Percentiles rank a stretch among this genome's conserved stretches.
phyloP scores from a whole-genome alignment of 2,329 filamentous ascomycete genomes.

The Penicillium polonicum region DNA sequence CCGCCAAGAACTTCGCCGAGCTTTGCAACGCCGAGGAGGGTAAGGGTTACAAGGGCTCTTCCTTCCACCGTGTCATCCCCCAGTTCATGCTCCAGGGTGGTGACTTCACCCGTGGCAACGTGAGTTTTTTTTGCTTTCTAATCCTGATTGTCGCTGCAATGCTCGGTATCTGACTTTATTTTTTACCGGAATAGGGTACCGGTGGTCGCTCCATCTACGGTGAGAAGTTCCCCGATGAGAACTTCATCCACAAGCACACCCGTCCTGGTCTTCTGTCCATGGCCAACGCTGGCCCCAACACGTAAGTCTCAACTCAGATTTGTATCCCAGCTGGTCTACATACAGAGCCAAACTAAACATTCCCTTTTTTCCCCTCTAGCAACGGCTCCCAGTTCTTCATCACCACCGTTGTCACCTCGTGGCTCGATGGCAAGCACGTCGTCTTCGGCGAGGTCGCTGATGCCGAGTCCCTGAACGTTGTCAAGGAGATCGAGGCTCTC shows the following conservation, averaged over 20 bases:
- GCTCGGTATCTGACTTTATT: conserved; percentile 13
- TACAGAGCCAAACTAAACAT: conserved; percentile 4
- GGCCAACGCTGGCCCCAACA: conserved; percentile 95
- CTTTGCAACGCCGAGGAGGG: conserved; percentile 80
- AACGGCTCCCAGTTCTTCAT: conserved; percentile 74
- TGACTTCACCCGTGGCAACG: conserved; percentile 91
- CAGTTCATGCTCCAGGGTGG: conserved; percentile 95
- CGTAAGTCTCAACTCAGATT: conserved; percentile 49
- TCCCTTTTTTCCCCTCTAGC: conserved; percentile 32
- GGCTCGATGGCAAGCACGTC: conserved; percentile 69
- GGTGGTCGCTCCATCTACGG: conserved; percentile 94
- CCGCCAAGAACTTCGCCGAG: conserved; percentile 77
- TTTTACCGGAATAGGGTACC: conserved; percentile 62
- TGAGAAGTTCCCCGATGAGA: conserved; percentile 92
- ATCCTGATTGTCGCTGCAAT: background rate
- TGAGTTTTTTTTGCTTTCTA: conserved; percentile 49
- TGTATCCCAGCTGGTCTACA: background rate
- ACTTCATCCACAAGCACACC: conserved; percentile 75
- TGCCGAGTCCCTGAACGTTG: conserved; percentile 52
- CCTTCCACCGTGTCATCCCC: conserved; percentile 91
- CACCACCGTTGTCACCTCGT: conserved; percentile 65
- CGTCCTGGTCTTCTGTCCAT: conserved; percentile 81
- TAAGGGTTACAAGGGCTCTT: conserved; percentile 77
- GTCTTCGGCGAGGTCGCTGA: conserved; percentile 66
- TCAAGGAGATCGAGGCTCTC: conserved; percentile 60